Percentiles rank a stretch among this genome's conserved stretches.
Conservation (phyloP, 352 stramenopile genomes). For the Phytophthora citrophthora region DNA sequence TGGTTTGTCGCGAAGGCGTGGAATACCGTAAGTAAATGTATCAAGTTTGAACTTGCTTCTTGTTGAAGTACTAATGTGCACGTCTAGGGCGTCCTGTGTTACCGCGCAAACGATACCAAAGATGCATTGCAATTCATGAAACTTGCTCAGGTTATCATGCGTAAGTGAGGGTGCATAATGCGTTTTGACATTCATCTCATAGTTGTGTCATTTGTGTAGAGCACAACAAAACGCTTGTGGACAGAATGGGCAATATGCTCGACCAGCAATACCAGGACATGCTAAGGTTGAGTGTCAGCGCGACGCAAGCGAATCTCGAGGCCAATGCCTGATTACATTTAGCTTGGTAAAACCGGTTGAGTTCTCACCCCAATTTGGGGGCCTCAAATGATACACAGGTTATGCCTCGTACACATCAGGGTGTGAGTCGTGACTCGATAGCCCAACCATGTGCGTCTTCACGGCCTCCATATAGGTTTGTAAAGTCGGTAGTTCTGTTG, state of each 20-base stretch:
- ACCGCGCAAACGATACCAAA: slow-evolving; percentile 38
- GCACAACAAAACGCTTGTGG: slow-evolving; percentile 33
- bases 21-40: slow-evolving; percentile 63
- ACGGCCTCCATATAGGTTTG: slow-evolving; percentile 77
- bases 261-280: slow-evolving; percentile 53
- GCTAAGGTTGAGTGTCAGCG: slow-evolving; percentile 23
- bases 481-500: slow-evolving; percentile 69
- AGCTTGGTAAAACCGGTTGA: slow-evolving; percentile 1
- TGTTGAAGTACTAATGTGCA: slow-evolving; percentile 6
- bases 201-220: slow-evolving; percentile 30
- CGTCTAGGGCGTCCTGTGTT: slow-evolving; percentile 42
- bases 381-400: slow-evolving; percentile 6
- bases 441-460: slow-evolving; percentile 66
- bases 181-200: not conserved
- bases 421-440: slow-evolving; percentile 44
- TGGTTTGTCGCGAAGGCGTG: slow-evolving; percentile 81
- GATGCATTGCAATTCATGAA: slow-evolving; percentile 55
- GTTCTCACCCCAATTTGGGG: no score
- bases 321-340: not conserved
- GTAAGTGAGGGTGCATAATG: slow-evolving; percentile 28
- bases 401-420: slow-evolving; percentile 63
- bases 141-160: slow-evolving; percentile 45
- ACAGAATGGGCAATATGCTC: slow-evolving; percentile 40
- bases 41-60: not conserved
- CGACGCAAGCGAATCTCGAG: not conserved